Evolutionary conservation across 805 yeast genomes (phyloP), one percentile per base, ranked within the genome.

Genomic region (Myxozyma monticola): DNA sequence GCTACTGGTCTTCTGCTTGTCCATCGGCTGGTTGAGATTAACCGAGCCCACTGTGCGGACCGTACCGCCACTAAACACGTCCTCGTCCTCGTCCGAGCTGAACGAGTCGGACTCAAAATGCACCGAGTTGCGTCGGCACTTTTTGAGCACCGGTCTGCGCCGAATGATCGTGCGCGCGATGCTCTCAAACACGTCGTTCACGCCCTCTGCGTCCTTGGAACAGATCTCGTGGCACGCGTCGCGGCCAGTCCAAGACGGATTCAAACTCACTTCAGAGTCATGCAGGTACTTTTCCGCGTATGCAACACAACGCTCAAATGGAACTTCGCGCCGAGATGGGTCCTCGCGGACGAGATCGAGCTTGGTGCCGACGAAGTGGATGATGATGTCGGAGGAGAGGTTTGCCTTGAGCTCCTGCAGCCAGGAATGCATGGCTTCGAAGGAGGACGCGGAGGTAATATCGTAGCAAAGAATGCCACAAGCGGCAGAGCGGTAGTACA

Each of bases 401-500:
- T 66, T 66, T 45, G 57, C 49, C 37, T 62, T 57, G 28, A 66
- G 60, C 52, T 66, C 70, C 40, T 54, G 53, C 39, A 66, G 59
- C 70, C 70, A 66, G 29, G 68, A 63, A 44, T 66, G 67, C 67
- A 66, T 62, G 28, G 69, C 69, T 22, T 52, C 50, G 49, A 66
- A 66, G 25, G 68, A 65, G 10, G 67, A 65, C 41, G 56, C 61
- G 22, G 68, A 63, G 6, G 70, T 66, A 40, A 66, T 65, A 52
- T 66, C 70, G 49, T 66, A 66, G 54, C 70, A 66, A 28, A 66
- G 58, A 29, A 66, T 66, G 33, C 69, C 69, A 45, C 69, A 66
- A n/a, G 62, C 60, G 12, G 70, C 69, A 12, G 66, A 61, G 26
- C 70, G 80, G 71, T 66, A 66, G 53, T 66, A 66, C 65, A 66